phyloP scores from a whole-genome alignment of 2,329 filamentous ascomycete species.

The Fusarium bactridioides region DNA sequence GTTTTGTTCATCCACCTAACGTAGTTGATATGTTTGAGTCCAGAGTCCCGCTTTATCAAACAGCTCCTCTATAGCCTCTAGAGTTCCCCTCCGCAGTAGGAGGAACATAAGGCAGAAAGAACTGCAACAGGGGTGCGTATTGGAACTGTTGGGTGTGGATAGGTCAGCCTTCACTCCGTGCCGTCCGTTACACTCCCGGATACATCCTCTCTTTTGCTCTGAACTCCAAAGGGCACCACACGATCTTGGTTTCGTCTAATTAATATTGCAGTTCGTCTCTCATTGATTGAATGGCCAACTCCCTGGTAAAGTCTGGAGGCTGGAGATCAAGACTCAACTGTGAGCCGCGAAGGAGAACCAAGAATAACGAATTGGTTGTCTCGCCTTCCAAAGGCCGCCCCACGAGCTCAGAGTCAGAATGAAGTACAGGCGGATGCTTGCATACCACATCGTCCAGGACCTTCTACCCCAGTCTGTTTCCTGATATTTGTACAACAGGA shows the following conservation, averaged over 20 bases:
- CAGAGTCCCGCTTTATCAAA: conserved; percentile 39
- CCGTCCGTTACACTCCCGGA: conserved; percentile 39
- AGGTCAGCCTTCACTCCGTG: conserved; percentile 26
- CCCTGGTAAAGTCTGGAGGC: not conserved
- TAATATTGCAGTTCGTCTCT: conserved; percentile 14
- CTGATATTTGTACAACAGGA: conserved; percentile 38
- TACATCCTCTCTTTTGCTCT: conserved; percentile 25
- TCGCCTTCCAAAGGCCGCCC: conserved; percentile 29
- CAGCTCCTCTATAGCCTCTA: conserved; percentile 28
- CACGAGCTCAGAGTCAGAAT: conserved; percentile 30
- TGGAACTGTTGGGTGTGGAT: conserved; percentile 28
- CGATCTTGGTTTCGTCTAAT: conserved; percentile 1
- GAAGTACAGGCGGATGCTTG: conserved; percentile 39
- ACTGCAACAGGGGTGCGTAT: conserved; percentile 31
- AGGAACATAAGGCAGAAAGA: conserved; percentile 28
- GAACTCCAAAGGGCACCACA: conserved; percentile 17
- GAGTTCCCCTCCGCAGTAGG: conserved; percentile 34
- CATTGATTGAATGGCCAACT: not conserved
- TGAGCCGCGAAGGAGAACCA: conserved; percentile 14
- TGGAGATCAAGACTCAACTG: conserved; percentile 12
- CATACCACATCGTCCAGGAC: conserved; percentile 38
- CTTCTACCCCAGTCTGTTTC: conserved; percentile 32
- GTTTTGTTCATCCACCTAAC: conserved; percentile 26
- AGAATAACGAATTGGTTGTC: conserved; percentile 22
- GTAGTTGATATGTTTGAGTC: conserved; percentile 24